Evolutionary conservation across 2,329 filamentous ascomycete genomes (phyloP).

Genomic region (Emmonsiellopsis sp.): DNA sequence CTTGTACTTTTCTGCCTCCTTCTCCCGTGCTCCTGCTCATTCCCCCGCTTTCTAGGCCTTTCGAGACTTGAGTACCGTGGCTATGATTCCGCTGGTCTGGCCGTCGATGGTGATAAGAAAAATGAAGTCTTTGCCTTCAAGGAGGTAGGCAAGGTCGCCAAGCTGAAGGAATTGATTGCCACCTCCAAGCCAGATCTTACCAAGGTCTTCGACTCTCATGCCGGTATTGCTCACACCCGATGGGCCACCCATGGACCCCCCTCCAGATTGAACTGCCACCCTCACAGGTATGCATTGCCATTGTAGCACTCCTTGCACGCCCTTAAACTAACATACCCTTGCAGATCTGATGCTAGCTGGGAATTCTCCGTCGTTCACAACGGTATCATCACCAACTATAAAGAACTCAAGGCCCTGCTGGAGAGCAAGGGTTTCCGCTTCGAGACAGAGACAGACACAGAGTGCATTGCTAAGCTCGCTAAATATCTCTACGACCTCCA

Average conservation of each 20-base stretch:
- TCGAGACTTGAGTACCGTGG: constrained; percentile 96
- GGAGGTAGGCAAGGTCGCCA: constrained; percentile 98
- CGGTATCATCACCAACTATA: constrained; percentile 99
- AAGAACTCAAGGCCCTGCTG: constrained; percentile 92
- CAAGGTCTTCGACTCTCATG: constrained; percentile 96
- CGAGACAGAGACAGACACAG: constrained; percentile 98
- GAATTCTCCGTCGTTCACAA: constrained; percentile 98
- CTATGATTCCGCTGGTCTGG: constrained; percentile 94
- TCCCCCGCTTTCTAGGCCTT: constrained; percentile 52
- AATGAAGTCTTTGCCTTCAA: constrained; percentile 96
- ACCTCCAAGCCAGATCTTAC: constrained; percentile 72
- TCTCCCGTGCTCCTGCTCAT: constrained; percentile 12
- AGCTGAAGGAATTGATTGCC: constrained; percentile 86
- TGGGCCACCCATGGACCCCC: constrained; percentile 97
- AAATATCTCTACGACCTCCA: constrained; percentile 97
- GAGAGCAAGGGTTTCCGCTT: constrained; percentile 94
- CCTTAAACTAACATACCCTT: not conserved
- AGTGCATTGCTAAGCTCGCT: constrained; percentile 97
- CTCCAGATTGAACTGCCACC: constrained; percentile 93
- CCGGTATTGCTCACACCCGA: constrained; percentile 95
- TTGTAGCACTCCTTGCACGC: not conserved
- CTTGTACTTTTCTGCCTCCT: not conserved
- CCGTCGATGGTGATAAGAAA: constrained; percentile 96
- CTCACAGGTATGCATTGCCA: constrained; percentile 64
- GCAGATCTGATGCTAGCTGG: constrained; percentile 84